Evolutionary conservation across 331 rosid species (phyloP).

Genomic region (Phaseolus coccineus): DNA sequence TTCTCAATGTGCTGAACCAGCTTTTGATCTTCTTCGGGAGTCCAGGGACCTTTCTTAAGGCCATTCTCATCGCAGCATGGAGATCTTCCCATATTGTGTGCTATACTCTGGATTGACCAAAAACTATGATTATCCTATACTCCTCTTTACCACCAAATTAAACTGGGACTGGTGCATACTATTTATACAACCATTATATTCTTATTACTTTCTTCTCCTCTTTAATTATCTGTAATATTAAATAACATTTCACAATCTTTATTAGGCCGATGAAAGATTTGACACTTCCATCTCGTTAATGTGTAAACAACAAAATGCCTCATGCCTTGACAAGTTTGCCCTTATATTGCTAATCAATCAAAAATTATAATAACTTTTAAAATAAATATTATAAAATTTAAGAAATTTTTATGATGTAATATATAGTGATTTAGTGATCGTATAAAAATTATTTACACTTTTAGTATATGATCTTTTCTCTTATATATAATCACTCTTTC

Average conservation of each 20-base stretch:
- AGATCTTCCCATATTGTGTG: slow-evolving; percentile 76
- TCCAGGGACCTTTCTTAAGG: slow-evolving; percentile 94
- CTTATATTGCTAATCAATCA: too few relatives aligned
- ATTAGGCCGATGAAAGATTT: slow-evolving; percentile 44
- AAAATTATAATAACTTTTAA: too few relatives aligned
- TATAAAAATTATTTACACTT: too few relatives aligned
- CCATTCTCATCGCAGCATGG: slow-evolving; percentile 80
- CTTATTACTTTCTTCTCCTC: slow-evolving; percentile 48
- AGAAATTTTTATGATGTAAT: too few relatives aligned
- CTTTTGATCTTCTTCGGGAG: slow-evolving; percentile 87
- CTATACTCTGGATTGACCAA: background rate
- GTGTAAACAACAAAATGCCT: background rate
- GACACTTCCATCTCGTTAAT: slow-evolving; percentile 45
- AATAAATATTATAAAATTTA: too few relatives aligned
- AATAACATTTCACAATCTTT: slow-evolving; percentile 36
- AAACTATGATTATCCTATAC: slow-evolving; percentile 25
- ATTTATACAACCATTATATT: slow-evolving; percentile 55
- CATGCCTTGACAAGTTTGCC: slow-evolving; percentile 37
- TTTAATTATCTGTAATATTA: slow-evolving; percentile 40
- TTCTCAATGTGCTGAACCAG: slow-evolving; percentile 75
- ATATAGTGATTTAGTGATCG: too few relatives aligned
- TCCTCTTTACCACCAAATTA: slow-evolving; percentile 41
- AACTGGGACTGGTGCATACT: slow-evolving; percentile 47
- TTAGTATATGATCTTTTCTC: too few relatives aligned
- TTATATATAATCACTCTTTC: background rate